Conservation (phyloP, 371 early-diverging fungal genomes). For the Lichtheimia ornata region DNA sequence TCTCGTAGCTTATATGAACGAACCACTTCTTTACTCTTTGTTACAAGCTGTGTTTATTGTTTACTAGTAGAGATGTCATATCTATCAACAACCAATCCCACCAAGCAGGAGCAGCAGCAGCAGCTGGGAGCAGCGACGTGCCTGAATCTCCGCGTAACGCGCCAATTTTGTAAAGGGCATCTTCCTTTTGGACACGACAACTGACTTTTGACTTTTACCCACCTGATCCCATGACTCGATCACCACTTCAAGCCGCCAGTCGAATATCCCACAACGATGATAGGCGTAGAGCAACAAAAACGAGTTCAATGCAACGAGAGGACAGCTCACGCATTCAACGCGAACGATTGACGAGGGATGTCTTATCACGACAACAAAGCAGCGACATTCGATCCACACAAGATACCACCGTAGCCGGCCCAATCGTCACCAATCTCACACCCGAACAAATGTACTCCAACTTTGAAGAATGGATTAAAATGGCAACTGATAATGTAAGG, state of each 20-base stretch:
- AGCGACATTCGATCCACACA: neutral
- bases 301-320: neutral
- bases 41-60: too few species aligned
- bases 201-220: neutral
- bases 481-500: slow-evolving; percentile 92
- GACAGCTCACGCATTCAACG: slow-evolving; percentile 8
- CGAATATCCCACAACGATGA: neutral
- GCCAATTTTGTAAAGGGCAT: neutral
- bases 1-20: too few species aligned
- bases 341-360: slow-evolving; percentile 18
- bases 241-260: slow-evolving; percentile 6
- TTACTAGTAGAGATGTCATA: too few species aligned
- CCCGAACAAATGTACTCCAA: slow-evolving; percentile 58
- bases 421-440: slow-evolving; percentile 26
- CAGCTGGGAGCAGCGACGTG: neutral
- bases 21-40: too few species aligned
- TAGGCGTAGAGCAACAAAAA: neutral
- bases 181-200: neutral
- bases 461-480: slow-evolving; percentile 97
- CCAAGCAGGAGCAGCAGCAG: too few species aligned
- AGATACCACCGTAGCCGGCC: slow-evolving; percentile 7
- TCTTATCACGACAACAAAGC: neutral
- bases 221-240: slow-evolving; percentile 9
- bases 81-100: too few species aligned
- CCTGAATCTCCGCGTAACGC: slow-evolving; percentile 3